Evolutionary conservation across 2,329 filamentous ascomycete genomes (phyloP).

Genomic region (Phyllosticta ampelicida): DNA sequence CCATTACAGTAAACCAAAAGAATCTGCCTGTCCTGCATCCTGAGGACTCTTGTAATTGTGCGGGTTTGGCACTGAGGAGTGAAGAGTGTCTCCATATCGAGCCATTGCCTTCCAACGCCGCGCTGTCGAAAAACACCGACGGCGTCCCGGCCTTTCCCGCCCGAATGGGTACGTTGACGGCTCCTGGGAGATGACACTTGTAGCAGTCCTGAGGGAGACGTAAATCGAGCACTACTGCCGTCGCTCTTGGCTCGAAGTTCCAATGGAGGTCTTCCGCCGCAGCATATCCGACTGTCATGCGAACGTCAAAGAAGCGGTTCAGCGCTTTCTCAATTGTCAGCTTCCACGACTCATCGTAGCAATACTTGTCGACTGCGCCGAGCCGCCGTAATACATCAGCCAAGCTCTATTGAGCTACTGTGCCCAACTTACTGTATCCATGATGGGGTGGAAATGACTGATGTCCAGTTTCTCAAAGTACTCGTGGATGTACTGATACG

Average conservation of each 20-base stretch:
- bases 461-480: constrained; percentile 48
- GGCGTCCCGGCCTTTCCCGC: constrained; percentile 23
- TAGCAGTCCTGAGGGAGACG: constrained; percentile 29
- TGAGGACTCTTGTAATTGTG: constrained; percentile 3
- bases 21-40: constrained; percentile 25
- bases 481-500: constrained; percentile 51
- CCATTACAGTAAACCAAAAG: constrained; percentile 45
- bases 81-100: constrained; percentile 36
- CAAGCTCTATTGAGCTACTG: background rate
- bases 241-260: background rate
- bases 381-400: constrained; percentile 15
- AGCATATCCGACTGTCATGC: background rate
- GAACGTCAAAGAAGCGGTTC: constrained; percentile 5
- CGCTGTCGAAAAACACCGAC: constrained; percentile 39
- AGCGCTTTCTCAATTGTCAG: constrained; percentile 13
- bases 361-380: constrained; percentile 6
- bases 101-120: constrained; percentile 38
- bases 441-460: constrained; percentile 40
- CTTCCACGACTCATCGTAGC: constrained; percentile 11
- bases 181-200: constrained; percentile 30
- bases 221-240: constrained; percentile 14
- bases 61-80: constrained; percentile 9
- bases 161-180: constrained; percentile 24
- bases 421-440: constrained; percentile 30
- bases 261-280: background rate